Evolutionary conservation across 345 rosid genomes (phyloP).

Genomic region (Adansonia digitata): DNA sequence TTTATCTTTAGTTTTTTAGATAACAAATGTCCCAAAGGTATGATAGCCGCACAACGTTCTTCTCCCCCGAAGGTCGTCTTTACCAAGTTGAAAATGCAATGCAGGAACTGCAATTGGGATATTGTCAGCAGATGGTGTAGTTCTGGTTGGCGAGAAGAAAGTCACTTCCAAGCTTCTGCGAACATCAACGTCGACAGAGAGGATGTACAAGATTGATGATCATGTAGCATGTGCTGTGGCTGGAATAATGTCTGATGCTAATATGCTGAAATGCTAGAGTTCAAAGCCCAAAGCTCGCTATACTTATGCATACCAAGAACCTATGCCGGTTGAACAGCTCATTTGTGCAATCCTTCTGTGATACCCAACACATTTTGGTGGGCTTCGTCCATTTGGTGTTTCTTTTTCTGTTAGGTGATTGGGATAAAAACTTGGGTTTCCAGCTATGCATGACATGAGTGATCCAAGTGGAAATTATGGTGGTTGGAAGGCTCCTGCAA

Average conservation of each 20-base stretch:
- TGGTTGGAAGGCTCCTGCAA: conserved; percentile 95
- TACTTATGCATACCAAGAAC: conserved; percentile 84
- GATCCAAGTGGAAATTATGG: too few relatives aligned
- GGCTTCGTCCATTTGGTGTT: conserved; percentile 96
- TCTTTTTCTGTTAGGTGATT: conserved; percentile 88
- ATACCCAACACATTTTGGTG: conserved; percentile 92
- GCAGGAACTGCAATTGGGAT: conserved; percentile 92
- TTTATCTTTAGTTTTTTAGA: too few relatives aligned
- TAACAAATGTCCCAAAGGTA: conserved; percentile 77
- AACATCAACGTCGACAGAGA: conserved; percentile 80
- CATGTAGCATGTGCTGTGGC: conserved; percentile 96
- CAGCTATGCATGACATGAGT: conserved; percentile 89
- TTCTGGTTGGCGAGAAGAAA: conserved; percentile 89
- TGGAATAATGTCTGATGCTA: conserved; percentile 97
- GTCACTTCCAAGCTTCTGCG: conserved; percentile 91
- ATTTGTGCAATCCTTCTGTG: conserved; percentile 94
- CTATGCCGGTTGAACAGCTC: conserved; percentile 94
- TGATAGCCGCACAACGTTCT: conserved; percentile 94
- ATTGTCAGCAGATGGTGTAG: conserved; percentile 79
- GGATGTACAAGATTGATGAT: conserved; percentile 97
- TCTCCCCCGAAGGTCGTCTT: conserved; percentile 97
- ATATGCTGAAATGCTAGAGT: too few relatives aligned
- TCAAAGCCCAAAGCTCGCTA: conserved; percentile 95
- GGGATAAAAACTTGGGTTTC: conserved; percentile 90
- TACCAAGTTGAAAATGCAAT: conserved; percentile 93